These are phyloP conservation scores for Casaregolazyma suthepensis DNA, from an alignment of 1,139 yeast species.

Conservation along the genomic window DNA sequence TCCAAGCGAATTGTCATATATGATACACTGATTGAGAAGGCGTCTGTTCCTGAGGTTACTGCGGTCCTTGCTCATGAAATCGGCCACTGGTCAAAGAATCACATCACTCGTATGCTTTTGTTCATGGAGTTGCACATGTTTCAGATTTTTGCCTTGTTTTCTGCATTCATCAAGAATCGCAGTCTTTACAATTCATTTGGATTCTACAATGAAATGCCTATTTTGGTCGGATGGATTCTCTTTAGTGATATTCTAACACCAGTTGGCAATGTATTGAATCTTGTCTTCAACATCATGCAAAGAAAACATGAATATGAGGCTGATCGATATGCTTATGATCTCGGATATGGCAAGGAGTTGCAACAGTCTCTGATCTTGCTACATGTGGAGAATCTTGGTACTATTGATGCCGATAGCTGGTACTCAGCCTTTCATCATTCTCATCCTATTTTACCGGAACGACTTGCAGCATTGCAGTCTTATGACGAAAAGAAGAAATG, in stretches of 20 bases:
- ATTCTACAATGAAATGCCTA: slow-evolving; percentile 58
- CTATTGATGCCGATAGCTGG: slow-evolving; percentile 83
- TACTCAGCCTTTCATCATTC: slow-evolving; percentile 85
- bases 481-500: slow-evolving; percentile 15
- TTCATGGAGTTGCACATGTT: slow-evolving; percentile 62
- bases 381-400: slow-evolving; percentile 72
- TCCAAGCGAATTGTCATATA: slow-evolving; percentile 88
- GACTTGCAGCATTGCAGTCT: slow-evolving; percentile 58
- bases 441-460: slow-evolving; percentile 87
- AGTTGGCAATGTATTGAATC: slow-evolving; percentile 60
- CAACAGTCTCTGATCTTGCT: slow-evolving; percentile 67
- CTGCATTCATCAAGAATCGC: slow-evolving; percentile 70
- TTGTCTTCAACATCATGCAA: slow-evolving; percentile 60
- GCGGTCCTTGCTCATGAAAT: slow-evolving; percentile 96
- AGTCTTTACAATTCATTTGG: slow-evolving; percentile 80
- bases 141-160: slow-evolving; percentile 61
- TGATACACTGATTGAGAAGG: slow-evolving; percentile 82
- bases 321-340: slow-evolving; percentile 70
- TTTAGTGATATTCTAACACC: slow-evolving; percentile 65
- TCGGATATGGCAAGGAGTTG: slow-evolving; percentile 66
- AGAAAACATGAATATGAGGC: slow-evolving; percentile 93
- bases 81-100: slow-evolving; percentile 94
- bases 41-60: slow-evolving; percentile 72
- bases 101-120: slow-evolving; percentile 64
- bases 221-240: slow-evolving; percentile 70